A percentile compares a stretch with the other conserved stretches of the same genome.
Conservation (phyloP, 129 eudicot genomes). For the Escallonia rubra region DNA sequence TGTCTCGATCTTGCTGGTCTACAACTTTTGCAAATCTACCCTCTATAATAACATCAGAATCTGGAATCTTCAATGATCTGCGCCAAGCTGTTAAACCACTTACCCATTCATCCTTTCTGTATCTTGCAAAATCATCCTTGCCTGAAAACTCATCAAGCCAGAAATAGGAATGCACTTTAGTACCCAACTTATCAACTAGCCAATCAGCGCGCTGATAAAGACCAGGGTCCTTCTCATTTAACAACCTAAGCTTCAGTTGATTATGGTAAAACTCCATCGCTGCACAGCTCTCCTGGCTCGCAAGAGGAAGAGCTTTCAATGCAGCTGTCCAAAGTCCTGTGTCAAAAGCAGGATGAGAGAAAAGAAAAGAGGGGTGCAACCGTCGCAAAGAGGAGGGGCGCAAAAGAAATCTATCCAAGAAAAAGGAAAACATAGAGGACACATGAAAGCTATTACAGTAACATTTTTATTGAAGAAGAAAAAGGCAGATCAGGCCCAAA, state of each 20-base stretch:
- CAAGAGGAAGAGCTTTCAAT: constrained; percentile 55
- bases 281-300: constrained; percentile 76
- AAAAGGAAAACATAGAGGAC: no score
- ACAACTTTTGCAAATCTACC: constrained; percentile 53
- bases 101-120: constrained; percentile 80
- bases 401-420: not conserved
- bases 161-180: constrained; percentile 77
- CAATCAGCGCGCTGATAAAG: constrained; percentile 69
- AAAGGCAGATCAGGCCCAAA: no score
- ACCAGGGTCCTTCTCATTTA: constrained; percentile 51
- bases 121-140: constrained; percentile 70
- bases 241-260: constrained; percentile 63
- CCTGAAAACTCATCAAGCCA: constrained; percentile 88
- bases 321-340: constrained; percentile 55
- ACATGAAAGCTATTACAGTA: no score
- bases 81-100: constrained; percentile 76
- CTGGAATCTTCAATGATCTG: constrained; percentile 52
- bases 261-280: constrained; percentile 79
- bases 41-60: constrained; percentile 48
- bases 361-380: not conserved
- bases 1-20: constrained; percentile 38
- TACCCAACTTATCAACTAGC: constrained; percentile 64
- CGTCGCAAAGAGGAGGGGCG: not conserved
- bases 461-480: no score
- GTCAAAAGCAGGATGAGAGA: constrained; percentile 4